Evolutionary conservation across 805 yeast genomes (phyloP).

Genomic region (Schizosaccharomyces octosporus): DNA sequence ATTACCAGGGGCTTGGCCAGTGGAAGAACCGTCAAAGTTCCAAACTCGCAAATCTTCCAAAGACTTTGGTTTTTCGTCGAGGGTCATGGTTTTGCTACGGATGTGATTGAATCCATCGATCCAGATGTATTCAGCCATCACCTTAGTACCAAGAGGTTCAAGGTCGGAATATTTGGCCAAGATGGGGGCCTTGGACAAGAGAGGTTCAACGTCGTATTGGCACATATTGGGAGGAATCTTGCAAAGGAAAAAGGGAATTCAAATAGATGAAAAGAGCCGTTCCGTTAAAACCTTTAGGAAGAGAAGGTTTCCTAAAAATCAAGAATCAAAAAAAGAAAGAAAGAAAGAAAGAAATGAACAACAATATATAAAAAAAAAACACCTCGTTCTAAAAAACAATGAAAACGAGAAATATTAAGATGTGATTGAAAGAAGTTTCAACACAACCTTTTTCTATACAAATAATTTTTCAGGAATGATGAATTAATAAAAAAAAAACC

Average conservation of each 20-base stretch:
- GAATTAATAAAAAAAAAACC: too few relatives aligned
- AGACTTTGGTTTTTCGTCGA: slow-evolving; percentile 37
- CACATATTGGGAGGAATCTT: neutral
- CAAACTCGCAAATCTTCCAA: slow-evolving; percentile 88
- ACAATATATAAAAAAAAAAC: too few relatives aligned
- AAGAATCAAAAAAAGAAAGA: neutral
- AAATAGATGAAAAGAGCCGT: neutral
- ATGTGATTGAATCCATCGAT: slow-evolving; percentile 75
- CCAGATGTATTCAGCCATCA: slow-evolving; percentile 95
- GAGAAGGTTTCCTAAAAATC: neutral
- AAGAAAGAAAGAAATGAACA: too few relatives aligned
- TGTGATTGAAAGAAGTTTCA: too few relatives aligned
- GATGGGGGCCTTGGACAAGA: neutral
- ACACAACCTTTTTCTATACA: too few relatives aligned
- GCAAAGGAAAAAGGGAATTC: neutral
- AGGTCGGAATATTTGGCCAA: slow-evolving; percentile 44
- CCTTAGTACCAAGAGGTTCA: slow-evolving; percentile 50
- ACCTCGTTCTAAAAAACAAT: too few relatives aligned
- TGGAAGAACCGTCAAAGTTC: slow-evolving; percentile 98
- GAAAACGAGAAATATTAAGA: too few relatives aligned
- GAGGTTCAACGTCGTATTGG: slow-evolving; percentile 1
- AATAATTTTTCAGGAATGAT: too few relatives aligned
- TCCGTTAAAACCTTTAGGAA: neutral
- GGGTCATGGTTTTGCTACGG: slow-evolving; percentile 82
- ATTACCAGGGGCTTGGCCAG: slow-evolving; percentile 82